Base-by-base conservation (phyloP, 768 basidiomycete species). In the Coprinopsis strossmayeri region DNA sequence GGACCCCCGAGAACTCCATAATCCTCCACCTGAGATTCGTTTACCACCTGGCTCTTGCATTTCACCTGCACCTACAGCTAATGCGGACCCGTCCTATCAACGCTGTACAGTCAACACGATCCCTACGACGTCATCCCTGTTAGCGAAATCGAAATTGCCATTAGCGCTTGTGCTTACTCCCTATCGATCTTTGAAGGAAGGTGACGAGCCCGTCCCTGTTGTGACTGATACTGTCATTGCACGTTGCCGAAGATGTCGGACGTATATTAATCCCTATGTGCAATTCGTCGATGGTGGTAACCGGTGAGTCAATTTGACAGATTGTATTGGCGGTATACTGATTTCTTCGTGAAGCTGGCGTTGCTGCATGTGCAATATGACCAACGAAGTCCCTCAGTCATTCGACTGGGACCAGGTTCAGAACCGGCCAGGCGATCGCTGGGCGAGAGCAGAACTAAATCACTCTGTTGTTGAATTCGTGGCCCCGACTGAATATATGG, bases 401-500 rank as follows among this genome's bases (percentile, higher is more conserved):
- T 98, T 98, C 62, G 96, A 99, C 63, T 99, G 96, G 96, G 91
- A 99, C 64, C 90, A 93, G 65, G 79, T 76, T 46, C 82, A 81
- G 54, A 96, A 95, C 61, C 87, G 91, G 64, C 94, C 93, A 25
- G 94, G 91, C 11, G 96, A 99, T 67, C 73, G 96, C 48, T 99
- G 96, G 94, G 71, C 79, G 23, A 83, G 96, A 52, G 82, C 90
- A 1, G 96, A 99, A 69, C 76, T 99, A 45, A 98, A 96, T 59
- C 82, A 90, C 62, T 80, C 85, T 28, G 88, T 85, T n/a, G 91
- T 99, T 44, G 96, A 99, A 65, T 99, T 83, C 61, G 89, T 99
- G 46, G 96, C 96, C 1, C 94, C 96, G 4, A 95, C 93, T 0
- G 96, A 99, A 69, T 99, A 99, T 67, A 98, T 98, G 96, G 95